Evolutionary conservation across 169 alveolate genomes (phyloP), one percentile per base, ranked within the genome.

Genomic region (Plasmodium relictum): DNA sequence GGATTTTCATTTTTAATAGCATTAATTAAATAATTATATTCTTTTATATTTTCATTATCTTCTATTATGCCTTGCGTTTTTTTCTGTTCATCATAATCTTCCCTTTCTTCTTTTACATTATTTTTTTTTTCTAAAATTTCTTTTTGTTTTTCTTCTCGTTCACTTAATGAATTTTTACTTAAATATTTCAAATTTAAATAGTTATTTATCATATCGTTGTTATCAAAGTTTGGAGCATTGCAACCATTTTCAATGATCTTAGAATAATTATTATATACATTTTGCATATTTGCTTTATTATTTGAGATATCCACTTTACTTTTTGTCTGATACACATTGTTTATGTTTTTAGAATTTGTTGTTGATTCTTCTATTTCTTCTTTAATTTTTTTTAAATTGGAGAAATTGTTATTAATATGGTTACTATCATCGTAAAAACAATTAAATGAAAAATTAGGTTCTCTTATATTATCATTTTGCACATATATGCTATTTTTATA

Each of bases 1-100:
- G 2, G 41, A 39, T 78, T 10, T 22, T 78, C 70, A 48, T 78
- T 68, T 52, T 78, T 78, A 44, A 12, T 58, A 24, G 12, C 4
- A 8, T 16, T 78, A 26, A 18, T 41, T 20, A 10, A 24, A 22
- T 78, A 18, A 58, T 69, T 58, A 63, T 52, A 78, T 22, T 22
- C 20, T 22, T 37, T 6, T 20, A 18, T 31, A 48, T 65, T 63
- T 65, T 65, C 69, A 20, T 78, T 31, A 58, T 41, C 26, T 7
- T 42, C 16, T 6, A 9, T 63, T 24, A 39, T 22, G 18, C 20
- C 26, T 62, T 59, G 26, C 6, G 16, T n/a, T 59, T 59, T 7
- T 59, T 14, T 59, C 12, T 16, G n/a, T 54, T 16, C 22, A 8
- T 54, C 63, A 54, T 54, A 16, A 54, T 54, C 22, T 10, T 54